These are phyloP conservation scores for Hibiscus trionum DNA, from an alignment of 345 rosid genomes.

Conservation along the genomic window DNA sequence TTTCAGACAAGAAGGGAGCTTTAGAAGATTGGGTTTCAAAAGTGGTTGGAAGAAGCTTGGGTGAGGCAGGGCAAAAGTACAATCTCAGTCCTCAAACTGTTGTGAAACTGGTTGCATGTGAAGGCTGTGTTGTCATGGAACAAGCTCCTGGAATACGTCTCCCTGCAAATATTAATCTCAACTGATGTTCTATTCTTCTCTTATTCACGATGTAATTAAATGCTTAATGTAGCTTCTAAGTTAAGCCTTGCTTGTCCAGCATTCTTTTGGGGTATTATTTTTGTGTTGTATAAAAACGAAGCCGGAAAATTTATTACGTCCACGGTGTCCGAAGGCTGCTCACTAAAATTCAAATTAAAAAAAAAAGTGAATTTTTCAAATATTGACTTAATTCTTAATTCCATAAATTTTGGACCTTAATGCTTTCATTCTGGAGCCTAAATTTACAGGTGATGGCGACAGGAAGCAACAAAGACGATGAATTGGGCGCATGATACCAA, in stretches of 20 bases:
- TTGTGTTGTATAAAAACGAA: background rate
- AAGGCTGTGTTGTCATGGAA: slow-evolving; percentile 28
- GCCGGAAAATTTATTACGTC: background rate
- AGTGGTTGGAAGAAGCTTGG: slow-evolving; percentile 38
- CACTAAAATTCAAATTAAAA: too few relatives aligned
- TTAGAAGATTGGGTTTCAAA: slow-evolving; percentile 49
- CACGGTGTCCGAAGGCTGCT: too few relatives aligned
- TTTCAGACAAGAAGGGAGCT: slow-evolving; percentile 28
- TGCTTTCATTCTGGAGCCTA: too few relatives aligned
- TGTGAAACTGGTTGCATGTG: slow-evolving; percentile 35
- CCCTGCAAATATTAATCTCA: slow-evolving; percentile 31
- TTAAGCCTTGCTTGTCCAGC: background rate
- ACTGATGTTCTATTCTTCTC: background rate
- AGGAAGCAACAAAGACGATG: too few relatives aligned
- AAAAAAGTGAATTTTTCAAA: too few relatives aligned
- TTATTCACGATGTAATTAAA: slow-evolving; percentile 9
- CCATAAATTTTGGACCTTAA: too few relatives aligned
- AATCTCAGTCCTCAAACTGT: slow-evolving; percentile 8
- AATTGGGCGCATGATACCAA: too few relatives aligned
- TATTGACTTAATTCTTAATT: too few relatives aligned
- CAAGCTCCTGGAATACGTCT: slow-evolving; percentile 30
- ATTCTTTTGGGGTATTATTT: background rate
- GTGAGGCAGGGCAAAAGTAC: slow-evolving; percentile 29
- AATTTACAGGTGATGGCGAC: too few relatives aligned
- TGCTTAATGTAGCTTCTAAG: slow-evolving; percentile 21